Percentiles rank a stretch among this genome's conserved stretches.
Conservation (phyloP, 495 filamentous ascomycete genomes). For the Hypoxylon lenormandii region DNA sequence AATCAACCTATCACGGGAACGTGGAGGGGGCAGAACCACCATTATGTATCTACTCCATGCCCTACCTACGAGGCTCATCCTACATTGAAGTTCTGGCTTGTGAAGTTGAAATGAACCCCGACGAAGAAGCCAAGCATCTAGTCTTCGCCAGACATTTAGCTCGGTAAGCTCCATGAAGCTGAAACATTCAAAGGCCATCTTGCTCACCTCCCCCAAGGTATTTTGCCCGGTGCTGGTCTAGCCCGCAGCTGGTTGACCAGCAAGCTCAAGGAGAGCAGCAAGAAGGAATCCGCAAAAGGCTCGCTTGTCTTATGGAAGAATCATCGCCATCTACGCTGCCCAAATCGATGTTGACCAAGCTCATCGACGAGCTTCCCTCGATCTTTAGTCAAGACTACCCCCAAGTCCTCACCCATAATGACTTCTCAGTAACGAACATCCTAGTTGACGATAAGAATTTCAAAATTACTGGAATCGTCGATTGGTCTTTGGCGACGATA, state of each 20-base stretch:
- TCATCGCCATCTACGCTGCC: conserved; percentile 28
- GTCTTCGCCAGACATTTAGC: conserved; percentile 43
- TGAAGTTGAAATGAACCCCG: conserved; percentile 41
- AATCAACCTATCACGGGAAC: conserved; percentile 44
- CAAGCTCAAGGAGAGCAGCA: conserved; percentile 14
- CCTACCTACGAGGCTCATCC: conserved; percentile 46
- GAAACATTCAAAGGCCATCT: conserved; percentile 20
- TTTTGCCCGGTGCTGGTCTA: conserved; percentile 49
- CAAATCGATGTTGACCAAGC: conserved; percentile 30
- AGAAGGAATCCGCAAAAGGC: conserved; percentile 18
- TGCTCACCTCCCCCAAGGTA: conserved; percentile 42
- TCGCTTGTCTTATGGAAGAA: conserved; percentile 19
- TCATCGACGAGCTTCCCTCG: conserved; percentile 42
- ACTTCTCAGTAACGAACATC: conserved; percentile 52
- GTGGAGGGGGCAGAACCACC: conserved; percentile 48
- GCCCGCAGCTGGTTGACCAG: conserved; percentile 22
- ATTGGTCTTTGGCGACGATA: conserved; percentile 52
- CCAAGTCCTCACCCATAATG: conserved; percentile 52
- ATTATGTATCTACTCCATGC: conserved; percentile 50
- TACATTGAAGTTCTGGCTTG: conserved; percentile 47
- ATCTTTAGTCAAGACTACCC: conserved; percentile 49
- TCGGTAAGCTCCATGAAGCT: conserved; percentile 24
- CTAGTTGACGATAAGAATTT: conserved; percentile 48
- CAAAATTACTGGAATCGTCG: conserved; percentile 53
- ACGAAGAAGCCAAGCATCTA: conserved; percentile 44